phyloP scores from a whole-genome alignment of 2,329 filamentous ascomycete species.

The Westerdykella ornata region DNA sequence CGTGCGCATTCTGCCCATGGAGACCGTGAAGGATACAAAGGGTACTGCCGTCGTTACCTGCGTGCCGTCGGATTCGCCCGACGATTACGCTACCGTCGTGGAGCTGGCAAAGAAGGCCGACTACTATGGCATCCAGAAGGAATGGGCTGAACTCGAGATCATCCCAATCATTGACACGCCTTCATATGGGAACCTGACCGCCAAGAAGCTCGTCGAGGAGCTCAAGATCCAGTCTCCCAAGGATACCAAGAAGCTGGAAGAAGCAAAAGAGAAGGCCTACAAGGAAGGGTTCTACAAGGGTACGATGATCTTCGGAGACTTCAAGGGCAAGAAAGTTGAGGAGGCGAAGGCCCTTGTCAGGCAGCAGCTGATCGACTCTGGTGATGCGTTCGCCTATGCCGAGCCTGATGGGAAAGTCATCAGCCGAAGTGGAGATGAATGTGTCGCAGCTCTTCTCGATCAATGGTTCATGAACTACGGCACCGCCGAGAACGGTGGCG shows the following conservation, averaged over 20 bases:
- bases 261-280: constrained; percentile 94
- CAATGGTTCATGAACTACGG: constrained; percentile 99
- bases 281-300: constrained; percentile 98
- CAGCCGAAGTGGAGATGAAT: constrained; percentile 83
- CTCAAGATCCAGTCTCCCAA: constrained; percentile 97
- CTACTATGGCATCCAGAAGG: constrained; percentile 87
- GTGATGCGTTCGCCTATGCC: constrained; percentile 81
- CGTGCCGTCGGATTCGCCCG: constrained; percentile 90
- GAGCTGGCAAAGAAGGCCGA: constrained; percentile 93
- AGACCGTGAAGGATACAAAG: constrained; percentile 83
- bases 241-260: constrained; percentile 79
- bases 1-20: constrained; percentile 90
- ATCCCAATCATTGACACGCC: constrained; percentile 71
- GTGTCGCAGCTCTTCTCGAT: constrained; percentile 85
- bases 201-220: constrained; percentile 76
- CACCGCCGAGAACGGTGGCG: constrained; percentile 55
- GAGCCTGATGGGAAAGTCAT: constrained; percentile 87
- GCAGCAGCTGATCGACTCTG: constrained; percentile 66
- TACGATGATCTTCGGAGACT: constrained; percentile 79
- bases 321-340: constrained; percentile 79
- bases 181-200: constrained; percentile 76
- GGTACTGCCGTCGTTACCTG: constrained; percentile 95
- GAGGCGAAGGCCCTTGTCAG: constrained; percentile 80
- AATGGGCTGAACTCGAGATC: constrained; percentile 90
- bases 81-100: constrained; percentile 83